Evolutionary conservation across 1,284 basidiomycete genomes (phyloP).

Genomic region (Ustilago sp.): DNA sequence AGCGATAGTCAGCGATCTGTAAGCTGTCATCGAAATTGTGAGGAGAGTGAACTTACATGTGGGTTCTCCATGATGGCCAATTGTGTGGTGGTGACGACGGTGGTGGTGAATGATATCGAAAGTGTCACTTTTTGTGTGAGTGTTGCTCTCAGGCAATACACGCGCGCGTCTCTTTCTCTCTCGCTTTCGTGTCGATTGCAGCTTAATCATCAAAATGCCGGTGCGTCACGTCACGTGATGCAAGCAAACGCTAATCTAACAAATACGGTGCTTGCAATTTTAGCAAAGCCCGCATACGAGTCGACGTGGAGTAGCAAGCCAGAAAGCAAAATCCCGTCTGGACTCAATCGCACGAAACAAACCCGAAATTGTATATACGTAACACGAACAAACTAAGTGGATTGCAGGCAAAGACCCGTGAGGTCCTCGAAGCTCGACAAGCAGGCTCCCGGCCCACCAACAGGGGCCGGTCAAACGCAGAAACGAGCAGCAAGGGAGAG

Average conservation of each 20-base stretch:
- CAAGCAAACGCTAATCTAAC: constrained; percentile 5
- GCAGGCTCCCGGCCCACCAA: no score
- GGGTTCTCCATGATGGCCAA: constrained; percentile 38
- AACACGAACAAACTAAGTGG: no score
- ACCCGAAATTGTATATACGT: no score
- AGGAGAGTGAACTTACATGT: constrained; percentile 20
- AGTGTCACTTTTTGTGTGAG: constrained; percentile 18
- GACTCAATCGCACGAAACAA: no score
- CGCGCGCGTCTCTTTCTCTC: constrained; percentile 25
- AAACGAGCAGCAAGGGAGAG: no score
- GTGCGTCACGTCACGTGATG: constrained; percentile 38
- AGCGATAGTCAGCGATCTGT: not conserved
- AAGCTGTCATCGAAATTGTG: not conserved
- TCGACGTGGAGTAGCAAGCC: constrained; percentile 37
- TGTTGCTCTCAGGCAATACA: constrained; percentile 36
- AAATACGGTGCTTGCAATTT: not conserved
- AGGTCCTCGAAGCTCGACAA: no score
- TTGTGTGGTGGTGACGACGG: not conserved
- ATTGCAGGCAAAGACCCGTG: no score
- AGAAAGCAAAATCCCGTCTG: no score
- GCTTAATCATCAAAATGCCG: not conserved
- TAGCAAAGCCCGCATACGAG: constrained; percentile 23
- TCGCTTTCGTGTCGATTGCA: constrained; percentile 15
- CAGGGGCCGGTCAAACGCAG: no score
- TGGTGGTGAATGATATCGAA: constrained; percentile 13